Evolutionary conservation across 306 rosid species (phyloP).

Genomic region (Vigna hirtella): DNA sequence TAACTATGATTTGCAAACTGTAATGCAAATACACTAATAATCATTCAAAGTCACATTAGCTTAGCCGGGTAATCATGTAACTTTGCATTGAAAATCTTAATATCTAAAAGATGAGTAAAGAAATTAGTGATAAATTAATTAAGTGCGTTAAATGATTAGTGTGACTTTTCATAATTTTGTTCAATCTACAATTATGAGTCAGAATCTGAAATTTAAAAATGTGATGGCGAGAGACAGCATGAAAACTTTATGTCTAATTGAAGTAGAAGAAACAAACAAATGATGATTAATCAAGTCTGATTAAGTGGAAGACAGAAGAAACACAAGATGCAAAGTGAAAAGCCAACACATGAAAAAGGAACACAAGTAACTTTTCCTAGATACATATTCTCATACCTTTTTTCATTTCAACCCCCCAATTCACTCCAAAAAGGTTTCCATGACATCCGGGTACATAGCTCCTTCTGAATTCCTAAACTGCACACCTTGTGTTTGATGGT

Average conservation of each 20-base stretch:
- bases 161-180: slow-evolving; percentile 28
- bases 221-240: neutral
- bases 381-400: slow-evolving; percentile 56
- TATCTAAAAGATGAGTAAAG: neutral
- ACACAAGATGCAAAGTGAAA: slow-evolving; percentile 54
- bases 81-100: neutral
- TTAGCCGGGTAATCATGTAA: neutral
- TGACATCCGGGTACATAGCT: slow-evolving; percentile 83
- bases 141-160: neutral
- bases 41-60: slow-evolving; percentile 16
- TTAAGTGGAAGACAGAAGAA: slow-evolving; percentile 52
- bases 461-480: slow-evolving; percentile 78
- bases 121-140: neutral
- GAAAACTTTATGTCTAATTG: slow-evolving; percentile 45
- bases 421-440: slow-evolving; percentile 94
- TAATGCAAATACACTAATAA: neutral
- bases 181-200: slow-evolving; percentile 39
- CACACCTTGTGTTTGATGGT: slow-evolving; percentile 64
- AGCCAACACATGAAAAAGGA: slow-evolving; percentile 55
- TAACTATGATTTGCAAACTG: slow-evolving; percentile 17
- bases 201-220: slow-evolving; percentile 17
- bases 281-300: slow-evolving; percentile 56
- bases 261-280: slow-evolving; percentile 59
- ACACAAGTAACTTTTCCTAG: slow-evolving; percentile 64
- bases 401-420: slow-evolving; percentile 17